These are phyloP conservation scores for Amylostereum areolatum DNA, from an alignment of 1,284 basidiomycete species.

Conservation along the genomic window DNA sequence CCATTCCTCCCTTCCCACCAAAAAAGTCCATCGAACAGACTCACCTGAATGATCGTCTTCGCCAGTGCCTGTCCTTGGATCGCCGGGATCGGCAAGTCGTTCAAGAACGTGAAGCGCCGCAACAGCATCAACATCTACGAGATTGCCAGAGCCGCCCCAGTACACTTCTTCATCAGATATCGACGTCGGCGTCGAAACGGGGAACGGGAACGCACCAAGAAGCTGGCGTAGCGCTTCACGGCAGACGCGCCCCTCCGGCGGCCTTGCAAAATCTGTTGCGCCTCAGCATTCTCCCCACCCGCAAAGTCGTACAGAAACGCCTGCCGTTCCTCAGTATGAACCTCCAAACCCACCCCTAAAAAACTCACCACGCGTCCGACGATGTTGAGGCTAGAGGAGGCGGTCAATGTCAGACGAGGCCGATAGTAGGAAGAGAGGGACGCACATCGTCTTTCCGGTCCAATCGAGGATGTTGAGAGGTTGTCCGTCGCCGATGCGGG, in stretches of 20 bases:
- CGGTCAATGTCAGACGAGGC: neutral
- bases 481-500: neutral
- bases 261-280: conserved; percentile 13
- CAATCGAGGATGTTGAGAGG: conserved; percentile 16
- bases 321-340: too few species aligned
- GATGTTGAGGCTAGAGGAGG: conserved; percentile 9
- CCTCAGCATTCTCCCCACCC: conserved; percentile 17
- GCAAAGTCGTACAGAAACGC: conserved; percentile 20
- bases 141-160: too few species aligned
- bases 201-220: conserved; percentile 9
- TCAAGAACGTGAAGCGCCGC: conserved; percentile 21
- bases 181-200: neutral
- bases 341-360: too few species aligned
- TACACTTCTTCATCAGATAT: neutral
- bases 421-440: neutral
- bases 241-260: conserved; percentile 12
- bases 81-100: conserved; percentile 16
- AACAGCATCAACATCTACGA: conserved; percentile 18
- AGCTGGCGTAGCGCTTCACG: conserved; percentile 4
- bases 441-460: conserved; percentile 15
- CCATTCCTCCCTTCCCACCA: neutral
- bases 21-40: neutral
- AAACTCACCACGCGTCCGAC: conserved; percentile 16
- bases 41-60: conserved; percentile 16
- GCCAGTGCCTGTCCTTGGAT: conserved; percentile 20